Evolutionary conservation across 2,329 filamentous ascomycete species (phyloP).

Genomic region (Claviceps maximensis): DNA sequence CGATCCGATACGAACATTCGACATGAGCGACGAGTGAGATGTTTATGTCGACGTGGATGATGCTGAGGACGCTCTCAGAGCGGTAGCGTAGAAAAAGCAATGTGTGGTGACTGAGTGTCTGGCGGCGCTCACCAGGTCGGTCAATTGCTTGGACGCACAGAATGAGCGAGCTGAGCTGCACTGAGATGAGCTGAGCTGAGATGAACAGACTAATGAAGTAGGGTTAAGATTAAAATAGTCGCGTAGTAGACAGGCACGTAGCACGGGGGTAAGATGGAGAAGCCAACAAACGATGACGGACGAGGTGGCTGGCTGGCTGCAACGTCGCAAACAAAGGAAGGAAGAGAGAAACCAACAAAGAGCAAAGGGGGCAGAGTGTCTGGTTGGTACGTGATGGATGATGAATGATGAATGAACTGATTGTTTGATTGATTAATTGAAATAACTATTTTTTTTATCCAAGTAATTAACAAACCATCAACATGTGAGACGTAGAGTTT

Average conservation of each 20-base stretch:
- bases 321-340: background rate
- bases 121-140: background rate
- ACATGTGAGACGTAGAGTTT: background rate
- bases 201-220: background rate
- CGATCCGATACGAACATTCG: background rate
- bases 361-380: background rate
- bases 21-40: slow-evolving; percentile 10
- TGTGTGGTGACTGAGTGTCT: too few species aligned
- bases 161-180: background rate
- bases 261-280: background rate
- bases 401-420: background rate
- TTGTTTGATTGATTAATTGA: too few species aligned
- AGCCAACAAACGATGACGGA: background rate
- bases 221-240: background rate
- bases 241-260: background rate
- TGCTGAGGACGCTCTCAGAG: slow-evolving; percentile 6
- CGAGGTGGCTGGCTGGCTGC: background rate
- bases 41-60: slow-evolving; percentile 1
- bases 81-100: slow-evolving; percentile 3
- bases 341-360: background rate
- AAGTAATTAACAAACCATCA: too few species aligned
- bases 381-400: background rate
- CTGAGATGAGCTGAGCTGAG: background rate
- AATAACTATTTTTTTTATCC: too few species aligned
- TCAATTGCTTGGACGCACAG: too few species aligned